A percentile compares a stretch with the other conserved stretches of the same genome.
phyloP scores from a whole-genome alignment of 1,284 basidiomycete genomes.

The Hemileia vastatrix region DNA sequence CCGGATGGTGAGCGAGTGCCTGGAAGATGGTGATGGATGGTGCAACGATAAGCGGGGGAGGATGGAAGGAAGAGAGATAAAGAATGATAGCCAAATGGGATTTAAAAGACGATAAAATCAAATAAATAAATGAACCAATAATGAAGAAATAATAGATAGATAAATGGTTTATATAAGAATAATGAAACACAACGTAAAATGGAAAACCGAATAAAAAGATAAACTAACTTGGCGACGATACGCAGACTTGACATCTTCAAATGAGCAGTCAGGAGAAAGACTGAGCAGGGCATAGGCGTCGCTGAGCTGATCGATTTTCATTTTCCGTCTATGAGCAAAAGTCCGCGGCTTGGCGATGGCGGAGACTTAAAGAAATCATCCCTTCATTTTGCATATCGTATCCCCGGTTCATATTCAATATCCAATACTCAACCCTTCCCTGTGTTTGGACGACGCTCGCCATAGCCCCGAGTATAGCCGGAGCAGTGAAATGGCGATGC shows the following conservation, averaged over 20 bases:
- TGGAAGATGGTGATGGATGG: neutral
- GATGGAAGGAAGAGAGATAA: neutral
- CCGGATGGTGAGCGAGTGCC: slow-evolving; percentile 20
- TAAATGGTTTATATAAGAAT: neutral
- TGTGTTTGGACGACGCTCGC: no score
- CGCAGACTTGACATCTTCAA: slow-evolving; percentile 13
- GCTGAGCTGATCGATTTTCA: no score
- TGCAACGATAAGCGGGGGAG: neutral
- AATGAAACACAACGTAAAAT: neutral
- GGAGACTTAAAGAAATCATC: no score
- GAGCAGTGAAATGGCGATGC: no score
- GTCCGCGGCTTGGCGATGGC: no score
- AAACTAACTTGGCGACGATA: slow-evolving; percentile 15
- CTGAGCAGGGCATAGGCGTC: slow-evolving; percentile 19
- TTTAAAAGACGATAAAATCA: neutral
- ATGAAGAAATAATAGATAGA: neutral
- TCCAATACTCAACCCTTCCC: no score
- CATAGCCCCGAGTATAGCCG: no score
- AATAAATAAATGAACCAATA: neutral
- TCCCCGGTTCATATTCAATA: no score
- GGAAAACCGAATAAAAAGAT: neutral
- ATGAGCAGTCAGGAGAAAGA: slow-evolving; percentile 16
- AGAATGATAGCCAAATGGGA: neutral
- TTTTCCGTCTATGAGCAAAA: no score
- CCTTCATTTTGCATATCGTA: no score